Percentiles rank a stretch among this genome's conserved stretches.
phyloP scores from a whole-genome alignment of 495 filamentous ascomycete genomes.

The Emericellopsis terricola region DNA sequence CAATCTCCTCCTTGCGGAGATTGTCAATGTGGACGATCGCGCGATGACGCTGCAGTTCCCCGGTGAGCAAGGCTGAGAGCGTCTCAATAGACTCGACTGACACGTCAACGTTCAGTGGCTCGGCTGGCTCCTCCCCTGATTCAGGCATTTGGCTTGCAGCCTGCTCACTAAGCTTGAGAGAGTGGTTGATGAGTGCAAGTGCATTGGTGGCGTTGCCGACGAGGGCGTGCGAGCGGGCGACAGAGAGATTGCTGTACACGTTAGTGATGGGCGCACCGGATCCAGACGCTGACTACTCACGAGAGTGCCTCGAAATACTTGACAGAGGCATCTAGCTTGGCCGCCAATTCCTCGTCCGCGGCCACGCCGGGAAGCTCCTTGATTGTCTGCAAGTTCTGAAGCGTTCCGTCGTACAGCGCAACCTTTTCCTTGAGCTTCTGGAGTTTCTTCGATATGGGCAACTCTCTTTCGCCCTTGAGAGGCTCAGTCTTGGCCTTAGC shows the following conservation, averaged over 20 bases:
- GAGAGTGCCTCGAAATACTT: conserved; percentile 79
- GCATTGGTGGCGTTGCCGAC: conserved; percentile 58
- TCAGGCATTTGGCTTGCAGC: conserved; percentile 20
- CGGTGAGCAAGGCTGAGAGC: conserved; percentile 41
- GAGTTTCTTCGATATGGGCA: conserved; percentile 25
- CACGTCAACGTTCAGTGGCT: conserved; percentile 4
- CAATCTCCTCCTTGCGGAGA: conserved; percentile 20
- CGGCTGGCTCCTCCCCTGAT: conserved; percentile 9
- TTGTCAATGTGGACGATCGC: conserved; percentile 68
- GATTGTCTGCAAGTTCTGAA: conserved; percentile 78
- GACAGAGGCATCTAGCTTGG: conserved; percentile 58
- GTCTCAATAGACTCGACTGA: conserved; percentile 31
- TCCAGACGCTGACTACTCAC: too few species aligned
- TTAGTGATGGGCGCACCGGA: conserved; percentile 1
- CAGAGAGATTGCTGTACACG: conserved; percentile 50
- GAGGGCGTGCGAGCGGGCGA: conserved; percentile 70
- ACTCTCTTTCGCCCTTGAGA: conserved; percentile 15
- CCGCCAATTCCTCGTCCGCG: conserved; percentile 59
- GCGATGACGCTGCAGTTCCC: conserved; percentile 55
- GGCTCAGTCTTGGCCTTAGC: conserved; percentile 12
- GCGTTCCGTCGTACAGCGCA: conserved; percentile 79
- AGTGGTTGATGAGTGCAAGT: conserved; percentile 63
- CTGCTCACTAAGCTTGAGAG: conserved; percentile 33
- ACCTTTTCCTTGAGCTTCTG: conserved; percentile 71
- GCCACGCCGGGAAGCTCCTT: conserved; percentile 80